phyloP scores from a whole-genome alignment of 805 yeast genomes.

The Wickerhamomyces chaumierensis region DNA sequence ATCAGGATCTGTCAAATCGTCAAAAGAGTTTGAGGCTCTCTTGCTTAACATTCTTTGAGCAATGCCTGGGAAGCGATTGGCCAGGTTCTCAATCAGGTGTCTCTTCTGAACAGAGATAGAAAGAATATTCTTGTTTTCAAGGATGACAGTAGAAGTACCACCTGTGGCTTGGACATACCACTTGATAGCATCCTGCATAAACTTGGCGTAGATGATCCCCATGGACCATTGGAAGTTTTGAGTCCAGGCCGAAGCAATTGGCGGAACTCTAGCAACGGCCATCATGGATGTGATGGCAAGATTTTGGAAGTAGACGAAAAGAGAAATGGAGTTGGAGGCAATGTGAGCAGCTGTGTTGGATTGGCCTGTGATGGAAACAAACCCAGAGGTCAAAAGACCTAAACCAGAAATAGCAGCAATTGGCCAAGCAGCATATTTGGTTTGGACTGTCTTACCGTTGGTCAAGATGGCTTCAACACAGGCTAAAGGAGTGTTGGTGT shows the following conservation, averaged over 20 bases:
- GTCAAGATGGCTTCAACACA: slow-evolving; percentile 83
- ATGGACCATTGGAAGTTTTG: slow-evolving; percentile 95
- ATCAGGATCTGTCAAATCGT: slow-evolving; percentile 35
- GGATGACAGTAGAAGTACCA: slow-evolving; percentile 70
- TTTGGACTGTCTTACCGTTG: slow-evolving; percentile 90
- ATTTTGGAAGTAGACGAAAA: slow-evolving; percentile 89
- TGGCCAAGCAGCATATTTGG: slow-evolving; percentile 90
- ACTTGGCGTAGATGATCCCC: slow-evolving; percentile 70
- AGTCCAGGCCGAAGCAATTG: slow-evolving; percentile 96
- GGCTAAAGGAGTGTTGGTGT: slow-evolving; percentile 49
- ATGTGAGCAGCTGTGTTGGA: slow-evolving; percentile 92
- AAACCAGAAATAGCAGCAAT: slow-evolving; percentile 84
- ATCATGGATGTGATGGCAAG: slow-evolving; percentile 89
- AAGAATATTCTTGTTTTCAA: slow-evolving; percentile 48
- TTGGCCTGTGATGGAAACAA: slow-evolving; percentile 79
- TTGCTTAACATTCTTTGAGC: slow-evolving; percentile 12
- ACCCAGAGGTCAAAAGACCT: slow-evolving; percentile 81
- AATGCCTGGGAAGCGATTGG: slow-evolving; percentile 7
- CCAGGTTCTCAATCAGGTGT: slow-evolving; percentile 12
- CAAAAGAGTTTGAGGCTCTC: slow-evolving; percentile 29
- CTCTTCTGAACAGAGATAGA: slow-evolving; percentile 81
- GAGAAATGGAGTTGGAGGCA: slow-evolving; percentile 89
- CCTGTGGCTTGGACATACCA: slow-evolving; percentile 97
- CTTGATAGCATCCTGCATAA: slow-evolving; percentile 74
- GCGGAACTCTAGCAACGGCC: slow-evolving; percentile 89